These are phyloP conservation scores for Yamadazyma mexicana DNA, from an alignment of 1,139 yeast species.

Conservation along the genomic window DNA sequence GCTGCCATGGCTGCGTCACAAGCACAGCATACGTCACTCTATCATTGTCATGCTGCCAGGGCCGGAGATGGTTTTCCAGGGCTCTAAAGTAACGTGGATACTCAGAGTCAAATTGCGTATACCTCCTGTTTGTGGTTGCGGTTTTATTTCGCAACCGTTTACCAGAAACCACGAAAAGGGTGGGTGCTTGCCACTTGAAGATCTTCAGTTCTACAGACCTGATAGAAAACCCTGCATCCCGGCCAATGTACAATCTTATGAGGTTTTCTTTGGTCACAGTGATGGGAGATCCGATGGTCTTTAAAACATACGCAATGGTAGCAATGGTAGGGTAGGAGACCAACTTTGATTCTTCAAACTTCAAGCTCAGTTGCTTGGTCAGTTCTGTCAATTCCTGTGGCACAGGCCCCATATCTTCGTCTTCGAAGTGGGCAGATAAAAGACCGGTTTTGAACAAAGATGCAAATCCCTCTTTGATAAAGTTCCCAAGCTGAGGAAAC, in stretches of 20 bases:
- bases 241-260: constrained; percentile 68
- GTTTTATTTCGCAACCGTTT: constrained; percentile 46
- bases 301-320: constrained; percentile 36
- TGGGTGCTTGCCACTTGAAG: constrained; percentile 89
- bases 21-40: constrained; percentile 60
- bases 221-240: constrained; percentile 82
- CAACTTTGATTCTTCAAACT: constrained; percentile 37
- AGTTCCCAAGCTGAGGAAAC: constrained; percentile 28
- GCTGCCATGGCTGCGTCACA: constrained; percentile 72
- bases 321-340: constrained; percentile 43
- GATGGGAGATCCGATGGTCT: constrained; percentile 18
- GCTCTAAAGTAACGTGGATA: constrained; percentile 50
- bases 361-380: not conserved
- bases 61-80: constrained; percentile 26
- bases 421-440: constrained; percentile 16
- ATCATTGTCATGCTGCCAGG: constrained; percentile 40
- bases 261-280: constrained; percentile 40
- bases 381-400: constrained; percentile 8
- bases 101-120: constrained; percentile 48
- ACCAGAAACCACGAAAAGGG: constrained; percentile 71
- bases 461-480: constrained; percentile 34
- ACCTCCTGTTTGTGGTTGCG: constrained; percentile 44
- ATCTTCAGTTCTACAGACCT: constrained; percentile 81
- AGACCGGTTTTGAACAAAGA: constrained; percentile 34
- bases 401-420: constrained; percentile 4